phyloP scores from a whole-genome alignment of 352 stramenopile genomes.

The Phytophthora podocarpi region DNA sequence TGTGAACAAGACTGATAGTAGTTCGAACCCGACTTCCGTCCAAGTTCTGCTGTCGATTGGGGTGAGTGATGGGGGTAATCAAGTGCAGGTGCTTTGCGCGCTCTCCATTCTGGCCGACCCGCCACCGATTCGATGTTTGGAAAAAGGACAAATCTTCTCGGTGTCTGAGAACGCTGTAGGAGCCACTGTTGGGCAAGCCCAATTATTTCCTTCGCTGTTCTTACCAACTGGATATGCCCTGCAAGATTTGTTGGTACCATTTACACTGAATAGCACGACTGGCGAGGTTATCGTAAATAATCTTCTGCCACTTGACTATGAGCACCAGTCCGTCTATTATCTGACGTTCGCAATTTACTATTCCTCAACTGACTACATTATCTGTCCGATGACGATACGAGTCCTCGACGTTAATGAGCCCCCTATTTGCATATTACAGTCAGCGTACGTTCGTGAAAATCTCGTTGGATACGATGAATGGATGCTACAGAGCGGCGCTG shows the following conservation, averaged over 20 bases:
- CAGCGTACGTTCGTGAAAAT: slow-evolving; percentile 41
- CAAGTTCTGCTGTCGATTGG: slow-evolving; percentile 20
- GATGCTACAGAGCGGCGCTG: slow-evolving; percentile 19
- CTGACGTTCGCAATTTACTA: slow-evolving; percentile 48
- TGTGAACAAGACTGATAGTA: slow-evolving; percentile 9
- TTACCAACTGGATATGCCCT: slow-evolving; percentile 1
- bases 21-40: neutral
- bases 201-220: slow-evolving; percentile 14
- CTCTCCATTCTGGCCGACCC: slow-evolving; percentile 31
- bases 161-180: slow-evolving; percentile 27
- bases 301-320: slow-evolving; percentile 46
- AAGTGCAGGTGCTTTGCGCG: slow-evolving; percentile 19
- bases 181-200: slow-evolving; percentile 8
- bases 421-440: slow-evolving; percentile 34
- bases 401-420: slow-evolving; percentile 60
- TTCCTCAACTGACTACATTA: slow-evolving; percentile 37
- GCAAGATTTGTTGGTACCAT: slow-evolving; percentile 24
- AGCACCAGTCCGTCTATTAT: slow-evolving; percentile 31
- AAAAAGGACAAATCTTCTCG: slow-evolving; percentile 10
- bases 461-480: slow-evolving; percentile 18
- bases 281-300: slow-evolving; percentile 36
- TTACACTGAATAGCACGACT: slow-evolving; percentile 44
- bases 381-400: slow-evolving; percentile 39
- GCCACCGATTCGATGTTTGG: slow-evolving; percentile 42
- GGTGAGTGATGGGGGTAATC: slow-evolving; percentile 27